Conservation (phyloP, 1,284 basidiomycete species). For the Ganoderma multipileum region DNA sequence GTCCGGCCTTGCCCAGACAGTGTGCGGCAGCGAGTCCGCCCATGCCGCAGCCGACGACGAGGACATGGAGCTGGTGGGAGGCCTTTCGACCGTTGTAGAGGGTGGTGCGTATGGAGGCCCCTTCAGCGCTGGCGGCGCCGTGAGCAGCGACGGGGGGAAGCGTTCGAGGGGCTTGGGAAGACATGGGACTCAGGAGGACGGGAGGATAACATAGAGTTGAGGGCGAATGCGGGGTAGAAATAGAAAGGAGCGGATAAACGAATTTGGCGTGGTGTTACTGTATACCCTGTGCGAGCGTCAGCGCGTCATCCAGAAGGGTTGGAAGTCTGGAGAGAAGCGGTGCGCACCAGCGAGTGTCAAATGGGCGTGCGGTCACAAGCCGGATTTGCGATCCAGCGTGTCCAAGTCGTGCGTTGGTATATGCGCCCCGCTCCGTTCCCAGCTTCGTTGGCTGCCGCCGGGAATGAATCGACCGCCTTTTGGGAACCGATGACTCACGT, state of each 20-base stretch:
- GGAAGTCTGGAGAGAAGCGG: too few relatives aligned
- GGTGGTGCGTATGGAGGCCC: slow-evolving; percentile 23
- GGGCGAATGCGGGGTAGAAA: slow-evolving; percentile 21
- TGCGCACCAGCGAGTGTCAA: too few relatives aligned
- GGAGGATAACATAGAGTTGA: not conserved
- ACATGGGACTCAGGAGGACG: not conserved
- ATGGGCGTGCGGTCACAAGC: too few relatives aligned
- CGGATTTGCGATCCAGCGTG: too few relatives aligned
- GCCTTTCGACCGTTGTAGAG: slow-evolving; percentile 42
- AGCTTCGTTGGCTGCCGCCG: too few relatives aligned
- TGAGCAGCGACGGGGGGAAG: slow-evolving; percentile 8
- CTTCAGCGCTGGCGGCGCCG: slow-evolving; percentile 30
- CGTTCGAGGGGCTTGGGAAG: not conserved
- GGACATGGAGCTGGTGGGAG: slow-evolving; percentile 45
- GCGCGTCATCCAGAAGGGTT: not conserved
- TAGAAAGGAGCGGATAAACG: slow-evolving; percentile 22
- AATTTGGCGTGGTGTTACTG: slow-evolving; percentile 17
- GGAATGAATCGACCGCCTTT: too few relatives aligned
- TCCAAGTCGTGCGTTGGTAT: too few relatives aligned
- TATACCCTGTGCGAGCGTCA: slow-evolving; percentile 11
- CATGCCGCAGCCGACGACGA: slow-evolving; percentile 56
- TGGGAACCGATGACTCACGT: too few relatives aligned
- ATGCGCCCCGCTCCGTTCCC: too few relatives aligned
- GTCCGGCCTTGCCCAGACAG: slow-evolving; percentile 50
- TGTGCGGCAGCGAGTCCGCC: slow-evolving; percentile 55